These are phyloP conservation scores for Juglanconis juglandina DNA, from an alignment of 2,329 filamentous ascomycete genomes.

Conservation along the genomic window DNA sequence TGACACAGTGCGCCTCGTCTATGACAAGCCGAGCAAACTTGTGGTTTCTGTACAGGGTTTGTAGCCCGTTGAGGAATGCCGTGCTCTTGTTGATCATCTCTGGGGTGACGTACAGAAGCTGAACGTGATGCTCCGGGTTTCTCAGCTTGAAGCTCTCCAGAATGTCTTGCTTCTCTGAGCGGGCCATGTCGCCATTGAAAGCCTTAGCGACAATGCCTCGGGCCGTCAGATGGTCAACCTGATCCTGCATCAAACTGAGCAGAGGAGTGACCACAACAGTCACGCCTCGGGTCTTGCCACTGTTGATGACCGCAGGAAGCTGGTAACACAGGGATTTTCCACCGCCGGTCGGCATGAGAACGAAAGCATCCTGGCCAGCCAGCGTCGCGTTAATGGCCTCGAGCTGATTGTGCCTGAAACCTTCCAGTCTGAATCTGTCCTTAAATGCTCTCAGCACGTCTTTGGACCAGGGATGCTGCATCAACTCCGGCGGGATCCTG, in stretches of 20 bases:
- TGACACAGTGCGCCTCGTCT: conserved; percentile 98
- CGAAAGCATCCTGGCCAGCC: conserved; percentile 82
- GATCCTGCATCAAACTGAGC: conserved; percentile 95
- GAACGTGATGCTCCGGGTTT: conserved; percentile 71
- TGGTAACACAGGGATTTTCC: conserved; percentile 98
- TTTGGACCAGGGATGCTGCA: conserved; percentile 75
- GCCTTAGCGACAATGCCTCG: conserved; percentile 75
- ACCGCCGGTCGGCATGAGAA: conserved; percentile 96
- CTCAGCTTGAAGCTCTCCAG: conserved; percentile 59
- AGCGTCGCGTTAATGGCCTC: conserved; percentile 95
- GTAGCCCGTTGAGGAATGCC: conserved; percentile 62
- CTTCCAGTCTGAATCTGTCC: conserved; percentile 77
- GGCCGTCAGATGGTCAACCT: conserved; percentile 76
- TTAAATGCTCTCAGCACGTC: conserved; percentile 80
- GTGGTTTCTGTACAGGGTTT: conserved; percentile 62
- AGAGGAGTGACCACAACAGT: conserved; percentile 94
- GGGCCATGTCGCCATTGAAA: conserved; percentile 73
- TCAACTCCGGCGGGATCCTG: conserved; percentile 48
- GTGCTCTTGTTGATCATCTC: conserved; percentile 90
- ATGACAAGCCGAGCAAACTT: conserved; percentile 90
- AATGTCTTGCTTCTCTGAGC: conserved; percentile 62
- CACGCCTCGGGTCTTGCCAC: conserved; percentile 78
- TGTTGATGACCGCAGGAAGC: conserved; percentile 77
- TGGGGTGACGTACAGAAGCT: conserved; percentile 91
- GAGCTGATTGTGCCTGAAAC: conserved; percentile 87